phyloP scores from a whole-genome alignment of 345 rosid species.

The Rhizophora apiculata region DNA sequence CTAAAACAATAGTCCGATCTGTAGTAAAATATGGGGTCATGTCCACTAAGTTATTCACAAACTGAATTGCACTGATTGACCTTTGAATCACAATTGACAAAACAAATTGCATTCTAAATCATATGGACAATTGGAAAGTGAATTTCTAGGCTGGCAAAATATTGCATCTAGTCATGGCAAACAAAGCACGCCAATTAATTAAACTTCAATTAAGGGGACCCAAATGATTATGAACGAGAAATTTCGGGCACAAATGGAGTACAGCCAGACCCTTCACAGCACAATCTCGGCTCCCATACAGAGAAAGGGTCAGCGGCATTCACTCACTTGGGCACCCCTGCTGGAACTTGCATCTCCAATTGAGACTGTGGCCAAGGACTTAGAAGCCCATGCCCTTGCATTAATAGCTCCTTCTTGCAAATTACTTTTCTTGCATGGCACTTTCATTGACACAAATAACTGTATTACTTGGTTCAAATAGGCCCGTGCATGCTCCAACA shows the following conservation, averaged over 20 bases:
- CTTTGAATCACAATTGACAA: no score
- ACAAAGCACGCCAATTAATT: slow-evolving; percentile 5
- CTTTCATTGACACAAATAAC: slow-evolving; percentile 52
- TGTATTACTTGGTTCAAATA: slow-evolving; percentile 55
- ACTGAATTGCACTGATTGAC: background rate
- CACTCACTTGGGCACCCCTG: slow-evolving; percentile 34
- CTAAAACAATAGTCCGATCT: no score
- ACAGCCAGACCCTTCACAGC: slow-evolving; percentile 12
- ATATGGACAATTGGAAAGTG: slow-evolving; percentile 18
- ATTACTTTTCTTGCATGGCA: slow-evolving; percentile 81
- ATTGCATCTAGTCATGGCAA: no score
- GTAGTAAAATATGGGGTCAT: no score
- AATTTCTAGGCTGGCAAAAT: background rate
- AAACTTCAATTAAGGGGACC: background rate
- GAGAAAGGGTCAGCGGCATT: slow-evolving; percentile 25
- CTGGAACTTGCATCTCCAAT: slow-evolving; percentile 80
- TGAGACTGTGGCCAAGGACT: slow-evolving; percentile 89
- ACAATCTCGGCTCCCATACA: slow-evolving; percentile 1
- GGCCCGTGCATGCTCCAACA: slow-evolving; percentile 59
- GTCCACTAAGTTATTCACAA: background rate
- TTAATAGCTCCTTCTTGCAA: slow-evolving; percentile 88
- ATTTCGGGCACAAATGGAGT: background rate
- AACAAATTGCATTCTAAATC: slow-evolving; percentile 13
- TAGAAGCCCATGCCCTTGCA: slow-evolving; percentile 90
- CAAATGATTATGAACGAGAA: slow-evolving; percentile 3